phyloP scores from a whole-genome alignment of 805 yeast species.

The Hanseniaspora opuntiae region DNA sequence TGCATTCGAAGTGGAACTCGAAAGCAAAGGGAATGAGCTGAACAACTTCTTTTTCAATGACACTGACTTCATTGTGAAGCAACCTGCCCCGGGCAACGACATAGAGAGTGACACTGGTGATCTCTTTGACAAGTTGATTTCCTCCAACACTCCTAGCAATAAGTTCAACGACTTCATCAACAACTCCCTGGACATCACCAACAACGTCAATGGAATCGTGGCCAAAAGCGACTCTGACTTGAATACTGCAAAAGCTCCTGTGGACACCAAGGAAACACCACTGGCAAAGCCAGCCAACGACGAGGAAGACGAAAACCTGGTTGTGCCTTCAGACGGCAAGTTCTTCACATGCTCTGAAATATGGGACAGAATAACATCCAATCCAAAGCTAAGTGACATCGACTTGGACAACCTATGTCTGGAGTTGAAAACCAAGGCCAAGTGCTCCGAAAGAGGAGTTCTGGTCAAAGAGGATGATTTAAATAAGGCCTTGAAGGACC shows the following conservation, averaged over 20 bases:
- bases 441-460: slow-evolving; percentile 86
- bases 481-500: slow-evolving; percentile 31
- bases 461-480: slow-evolving; percentile 75
- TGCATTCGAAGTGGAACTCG: neutral
- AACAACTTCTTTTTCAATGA: neutral
- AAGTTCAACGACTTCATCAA: too few relatives aligned
- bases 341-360: slow-evolving; percentile 73
- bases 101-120: neutral
- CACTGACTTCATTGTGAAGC: neutral
- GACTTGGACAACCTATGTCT: slow-evolving; percentile 88
- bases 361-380: slow-evolving; percentile 91
- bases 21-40: neutral
- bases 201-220: neutral
- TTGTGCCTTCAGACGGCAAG: slow-evolving; percentile 53
- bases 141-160: too few relatives aligned
- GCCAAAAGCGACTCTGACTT: neutral
- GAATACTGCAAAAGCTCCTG: neutral
- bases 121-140: neutral
- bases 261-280: too few relatives aligned
- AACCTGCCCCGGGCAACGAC: neutral
- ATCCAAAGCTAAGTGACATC: slow-evolving; percentile 82
- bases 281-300: too few relatives aligned
- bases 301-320: slow-evolving; percentile 29
- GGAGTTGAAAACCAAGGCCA: slow-evolving; percentile 83
- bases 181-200: neutral